Conservation (phyloP, 176 grass and related monocot species). For the Alopecurus myosuroides region DNA sequence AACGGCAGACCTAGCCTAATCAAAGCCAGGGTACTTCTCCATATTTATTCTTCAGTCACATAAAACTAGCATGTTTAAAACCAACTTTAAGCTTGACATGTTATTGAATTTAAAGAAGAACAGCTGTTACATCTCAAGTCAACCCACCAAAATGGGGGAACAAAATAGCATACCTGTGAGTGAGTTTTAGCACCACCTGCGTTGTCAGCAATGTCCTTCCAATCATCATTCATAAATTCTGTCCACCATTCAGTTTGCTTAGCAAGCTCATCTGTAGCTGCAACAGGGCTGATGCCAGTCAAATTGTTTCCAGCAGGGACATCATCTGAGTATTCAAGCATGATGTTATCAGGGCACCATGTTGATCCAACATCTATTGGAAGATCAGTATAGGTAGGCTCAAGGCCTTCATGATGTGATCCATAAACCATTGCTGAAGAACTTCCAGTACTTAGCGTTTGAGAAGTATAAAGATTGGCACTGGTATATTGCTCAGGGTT, state of each 20-base stretch:
- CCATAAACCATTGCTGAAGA: constrained; percentile 29
- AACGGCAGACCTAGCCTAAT: background rate
- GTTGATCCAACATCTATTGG: constrained; percentile 39
- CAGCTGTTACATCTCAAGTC: background rate
- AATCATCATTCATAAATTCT: constrained; percentile 47
- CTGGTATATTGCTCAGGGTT: constrained; percentile 28
- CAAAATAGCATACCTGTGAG: constrained; percentile 21
- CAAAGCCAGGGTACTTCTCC: background rate
- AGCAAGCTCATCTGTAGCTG: constrained; percentile 37
- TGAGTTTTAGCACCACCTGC: constrained; percentile 12
- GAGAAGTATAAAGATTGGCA: constrained; percentile 38
- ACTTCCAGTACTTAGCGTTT: constrained; percentile 19
- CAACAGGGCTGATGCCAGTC: constrained; percentile 26
- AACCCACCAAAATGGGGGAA: background rate
- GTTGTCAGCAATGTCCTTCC: constrained; percentile 38
- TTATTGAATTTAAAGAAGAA: background rate
- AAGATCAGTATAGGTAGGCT: constrained; percentile 26
- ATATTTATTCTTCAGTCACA: background rate
- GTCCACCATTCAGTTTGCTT: constrained; percentile 65
- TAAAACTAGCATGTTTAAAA: background rate
- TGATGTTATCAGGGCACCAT: constrained; percentile 40
- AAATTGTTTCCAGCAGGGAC: constrained; percentile 33
- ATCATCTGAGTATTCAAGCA: constrained; percentile 51
- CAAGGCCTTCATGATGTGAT: constrained; percentile 37
- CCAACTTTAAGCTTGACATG: background rate